Base-by-base conservation (phyloP, 306 rosid genomes). In the Alnus rubra region DNA sequence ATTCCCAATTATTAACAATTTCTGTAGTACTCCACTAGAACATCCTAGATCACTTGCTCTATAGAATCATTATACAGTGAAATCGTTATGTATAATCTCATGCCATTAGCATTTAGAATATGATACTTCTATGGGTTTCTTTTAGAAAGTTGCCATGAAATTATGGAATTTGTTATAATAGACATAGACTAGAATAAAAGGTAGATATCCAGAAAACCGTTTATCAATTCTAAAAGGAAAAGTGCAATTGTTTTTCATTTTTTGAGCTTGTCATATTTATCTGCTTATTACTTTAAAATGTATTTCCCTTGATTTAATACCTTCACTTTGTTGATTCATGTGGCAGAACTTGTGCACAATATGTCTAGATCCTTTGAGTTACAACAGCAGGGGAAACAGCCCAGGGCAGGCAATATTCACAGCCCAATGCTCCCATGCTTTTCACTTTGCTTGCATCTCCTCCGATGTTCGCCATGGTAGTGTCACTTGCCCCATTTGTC, bases 401-500 rank as follows among this genome's bases (percentile, higher is more conserved):
- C 90, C 97, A 16, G 88, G 92, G 75, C 96, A 91, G 79, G 99
- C 99, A 50, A 93, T 95, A 84, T 95, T 95, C 84, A 95, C 98
- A n/a, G 99, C 99, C 16, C 99, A 95, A 76, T 95, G 99, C 88
- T 91, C 98, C 67, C 99, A 95, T 86, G 92, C 98, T 49, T 95
- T 95, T 84, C 99, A 95, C 84, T 93, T 95, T 79, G 85, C 93
- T 75, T 95, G 99, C 88, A 95, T 95, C 80, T 88, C 97, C 80
- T 95, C 99, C 90, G 93, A 95, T 69, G 98, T 95, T 48, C 96
- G 94, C 78, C 98, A 95, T 52, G 99, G 99, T 59, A 95, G 99
- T 80, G 91, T 95, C 76, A 95, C 98, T 70, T 93, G 98, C 90
- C 99, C 99, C 78, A 91, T 95, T 76, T 95, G 99, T 81, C 97